Evolutionary conservation across 768 basidiomycete species (phyloP), one percentile per base, ranked within the genome.

Genomic region (Chiua virens): DNA sequence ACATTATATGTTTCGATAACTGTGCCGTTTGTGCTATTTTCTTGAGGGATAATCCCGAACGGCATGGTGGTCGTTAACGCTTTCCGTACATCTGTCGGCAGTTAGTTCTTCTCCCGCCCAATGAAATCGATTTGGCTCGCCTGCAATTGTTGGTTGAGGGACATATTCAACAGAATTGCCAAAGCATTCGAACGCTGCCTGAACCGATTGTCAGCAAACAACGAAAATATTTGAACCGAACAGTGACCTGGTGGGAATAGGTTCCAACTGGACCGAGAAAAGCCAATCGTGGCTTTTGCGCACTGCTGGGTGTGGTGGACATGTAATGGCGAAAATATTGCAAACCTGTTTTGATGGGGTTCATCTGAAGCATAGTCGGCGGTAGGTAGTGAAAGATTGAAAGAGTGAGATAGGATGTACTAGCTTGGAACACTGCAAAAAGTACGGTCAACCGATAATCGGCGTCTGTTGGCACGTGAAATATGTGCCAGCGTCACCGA

Each of bases 1-100:
- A 71, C 54, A 60, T 89, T 84, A 60, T 87, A 90, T 1, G 87
- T 87, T 66, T 92, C 89, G 20, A 81, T 69, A 8, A 92, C 89
- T 17, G 71, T 74, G 11, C 89, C 89, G 57, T 83, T 85, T 32
- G 81, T 86, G 15, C 82, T 82, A 58, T 92, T 92, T 67, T 92
- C 89, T 65, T 88, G 86, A 20, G 89, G 89, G 25, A 91, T 73
- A n/a, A 92, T 75, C 22, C 79, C 89, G 42, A 81, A 73, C 28
- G 72, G 68, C 14, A 70, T 61, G 7, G 63, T 63, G 11, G 71
- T 49, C 7, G 79, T 75, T 36, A 91, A 66, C 17, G 77, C 67
- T 39, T 75, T 63, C 53, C 86, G 83, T 21, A 85, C 82, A 52
- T 79, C 89, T 92, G 62, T 36, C 42, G 28, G 14, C 35, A 8